phyloP scores from a whole-genome alignment of 257 asterid species.

The Coffea eugenioides region DNA sequence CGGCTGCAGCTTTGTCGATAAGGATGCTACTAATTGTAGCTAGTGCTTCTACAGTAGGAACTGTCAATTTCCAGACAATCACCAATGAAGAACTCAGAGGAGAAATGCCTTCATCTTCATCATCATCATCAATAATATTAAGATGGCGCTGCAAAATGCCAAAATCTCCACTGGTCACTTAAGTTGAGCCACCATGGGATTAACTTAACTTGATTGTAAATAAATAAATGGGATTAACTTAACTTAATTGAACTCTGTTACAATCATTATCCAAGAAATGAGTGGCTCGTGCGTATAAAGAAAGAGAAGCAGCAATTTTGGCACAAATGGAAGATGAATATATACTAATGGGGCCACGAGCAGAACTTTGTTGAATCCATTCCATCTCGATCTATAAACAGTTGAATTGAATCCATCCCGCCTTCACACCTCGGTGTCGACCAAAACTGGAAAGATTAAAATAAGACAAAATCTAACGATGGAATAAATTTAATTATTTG shows the following conservation, averaged over 20 bases:
- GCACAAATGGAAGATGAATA: constrained; percentile 6
- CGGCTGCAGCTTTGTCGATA: not conserved
- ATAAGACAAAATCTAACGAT: not conserved
- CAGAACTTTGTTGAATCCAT: constrained; percentile 6
- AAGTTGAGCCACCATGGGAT: constrained; percentile 1
- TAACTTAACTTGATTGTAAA: not conserved
- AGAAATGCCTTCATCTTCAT: not conserved
- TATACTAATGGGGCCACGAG: constrained; percentile 7
- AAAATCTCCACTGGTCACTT: not conserved
- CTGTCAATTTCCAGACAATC: not conserved
- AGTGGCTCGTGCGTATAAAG: constrained; percentile 18
- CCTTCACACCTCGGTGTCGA: not conserved
- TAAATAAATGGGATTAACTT: constrained; percentile 7
- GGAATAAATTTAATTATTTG: constrained; percentile 4
- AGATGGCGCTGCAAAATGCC: not conserved
- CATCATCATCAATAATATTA: too few relatives aligned
- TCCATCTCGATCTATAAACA: not conserved
- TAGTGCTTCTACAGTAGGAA: not conserved
- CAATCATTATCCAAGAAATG: constrained; percentile 29
- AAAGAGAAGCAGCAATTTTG: not conserved
- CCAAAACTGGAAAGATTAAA: not conserved
- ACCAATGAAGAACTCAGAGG: not conserved
- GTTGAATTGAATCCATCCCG: not conserved
- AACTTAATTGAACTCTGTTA: not conserved
- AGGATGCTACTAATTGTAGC: not conserved